phyloP scores from a whole-genome alignment of 73 alveolate species.

The Paramecium octaurelia region DNA sequence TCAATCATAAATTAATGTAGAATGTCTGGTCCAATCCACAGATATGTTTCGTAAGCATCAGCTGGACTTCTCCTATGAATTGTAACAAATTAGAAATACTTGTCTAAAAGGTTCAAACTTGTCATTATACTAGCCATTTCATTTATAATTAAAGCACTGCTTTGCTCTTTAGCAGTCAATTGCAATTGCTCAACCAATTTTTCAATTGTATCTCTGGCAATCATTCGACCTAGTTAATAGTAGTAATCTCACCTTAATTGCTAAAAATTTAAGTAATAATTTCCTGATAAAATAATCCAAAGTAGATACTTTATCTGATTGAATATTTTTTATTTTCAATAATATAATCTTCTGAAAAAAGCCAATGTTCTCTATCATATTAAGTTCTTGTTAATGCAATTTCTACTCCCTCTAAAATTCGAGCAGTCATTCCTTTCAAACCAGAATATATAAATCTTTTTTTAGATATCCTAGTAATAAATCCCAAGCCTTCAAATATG shows the following conservation, averaged over 20 bases:
- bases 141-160: background rate
- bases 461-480: slow-evolving; percentile 57
- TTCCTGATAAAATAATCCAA: slow-evolving; percentile 43
- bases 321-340: background rate
- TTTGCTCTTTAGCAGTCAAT: background rate
- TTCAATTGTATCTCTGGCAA: slow-evolving; percentile 39
- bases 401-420: slow-evolving; percentile 4
- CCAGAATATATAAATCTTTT: slow-evolving; percentile 56
- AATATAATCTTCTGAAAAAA: slow-evolving; percentile 9
- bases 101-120: slow-evolving; percentile 6
- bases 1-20: background rate
- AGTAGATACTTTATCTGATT: slow-evolving; percentile 1
- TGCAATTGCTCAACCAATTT: background rate
- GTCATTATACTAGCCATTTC: slow-evolving; percentile 54
- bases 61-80: slow-evolving; percentile 1
- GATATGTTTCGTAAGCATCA: slow-evolving; percentile 25
- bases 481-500: slow-evolving; percentile 58
- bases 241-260: background rate
- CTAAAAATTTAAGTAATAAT: background rate
- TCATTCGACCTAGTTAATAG: background rate
- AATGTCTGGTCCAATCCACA: slow-evolving; percentile 35
- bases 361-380: slow-evolving; percentile 47
- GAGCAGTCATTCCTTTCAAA: slow-evolving; percentile 48
- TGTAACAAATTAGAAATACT: background rate
- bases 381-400: background rate